These are phyloP conservation scores for Trametes polyzona DNA, from an alignment of 1,284 basidiomycete genomes.

Conservation along the genomic window DNA sequence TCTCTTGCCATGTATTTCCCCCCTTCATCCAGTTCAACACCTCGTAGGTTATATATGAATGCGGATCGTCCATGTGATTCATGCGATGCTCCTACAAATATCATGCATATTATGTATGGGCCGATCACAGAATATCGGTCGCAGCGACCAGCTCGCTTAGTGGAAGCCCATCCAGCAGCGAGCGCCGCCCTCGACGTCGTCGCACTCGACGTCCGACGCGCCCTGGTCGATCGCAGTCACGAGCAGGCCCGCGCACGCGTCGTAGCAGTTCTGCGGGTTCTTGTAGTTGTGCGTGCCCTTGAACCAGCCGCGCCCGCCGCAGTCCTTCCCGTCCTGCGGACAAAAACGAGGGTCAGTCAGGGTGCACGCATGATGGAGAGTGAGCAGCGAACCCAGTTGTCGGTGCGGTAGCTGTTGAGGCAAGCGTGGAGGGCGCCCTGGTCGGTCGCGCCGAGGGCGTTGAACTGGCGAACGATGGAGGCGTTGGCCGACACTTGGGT, in stretches of 20 bases:
- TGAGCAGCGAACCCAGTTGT: slow-evolving; percentile 2
- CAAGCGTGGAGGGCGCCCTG: slow-evolving; percentile 3
- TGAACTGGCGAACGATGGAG: slow-evolving; percentile 1
- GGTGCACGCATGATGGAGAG: neutral
- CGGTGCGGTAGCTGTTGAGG: slow-evolving; percentile 8
- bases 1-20: too few species aligned
- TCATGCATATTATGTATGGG: too few species aligned
- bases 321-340: slow-evolving; percentile 1
- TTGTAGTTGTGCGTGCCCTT: slow-evolving; percentile 8
- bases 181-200: slow-evolving; percentile 5
- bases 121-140: too few species aligned
- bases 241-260: slow-evolving; percentile 7
- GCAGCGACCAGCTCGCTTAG: too few species aligned
- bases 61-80: too few species aligned
- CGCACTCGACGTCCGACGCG: slow-evolving; percentile 13
- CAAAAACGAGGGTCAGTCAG: neutral
- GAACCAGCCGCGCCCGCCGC: slow-evolving; percentile 13
- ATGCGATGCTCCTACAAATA: too few species aligned
- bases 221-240: slow-evolving; percentile 1
- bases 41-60: too few species aligned
- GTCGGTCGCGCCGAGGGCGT: slow-evolving; percentile 2
- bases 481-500: slow-evolving; percentile 5
- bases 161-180: slow-evolving; percentile 13
- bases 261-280: slow-evolving; percentile 8
- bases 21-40: too few species aligned